Evolutionary conservation across 2,329 filamentous ascomycete species (phyloP).

Genomic region (Sarocladium strictum): DNA sequence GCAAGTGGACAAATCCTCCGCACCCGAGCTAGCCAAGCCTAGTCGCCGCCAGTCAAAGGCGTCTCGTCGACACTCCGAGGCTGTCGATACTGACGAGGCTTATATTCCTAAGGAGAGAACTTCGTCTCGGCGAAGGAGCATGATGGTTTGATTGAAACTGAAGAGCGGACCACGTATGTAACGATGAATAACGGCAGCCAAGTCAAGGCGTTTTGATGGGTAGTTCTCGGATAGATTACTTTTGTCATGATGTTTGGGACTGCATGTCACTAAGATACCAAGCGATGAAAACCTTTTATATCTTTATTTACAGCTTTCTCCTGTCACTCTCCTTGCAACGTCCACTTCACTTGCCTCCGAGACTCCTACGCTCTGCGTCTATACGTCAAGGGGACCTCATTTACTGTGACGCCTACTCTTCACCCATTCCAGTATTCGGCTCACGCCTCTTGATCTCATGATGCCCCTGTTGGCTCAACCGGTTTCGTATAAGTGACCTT

Average conservation of each 20-base stretch:
- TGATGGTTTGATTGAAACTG: slow-evolving; percentile 49
- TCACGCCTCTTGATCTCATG: slow-evolving; percentile 23
- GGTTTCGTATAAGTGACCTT: slow-evolving; percentile 84
- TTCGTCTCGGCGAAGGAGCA: slow-evolving; percentile 46
- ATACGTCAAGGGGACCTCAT: no score
- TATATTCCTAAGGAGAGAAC: slow-evolving; percentile 20
- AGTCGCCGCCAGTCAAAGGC: neutral
- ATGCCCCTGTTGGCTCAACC: slow-evolving; percentile 51
- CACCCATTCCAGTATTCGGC: no score
- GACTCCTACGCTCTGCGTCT: neutral
- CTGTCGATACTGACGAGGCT: slow-evolving; percentile 29
- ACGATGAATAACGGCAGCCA: slow-evolving; percentile 6
- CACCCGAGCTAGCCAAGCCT: slow-evolving; percentile 18
- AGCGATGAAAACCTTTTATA: slow-evolving; percentile 25
- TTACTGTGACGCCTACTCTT: no score
- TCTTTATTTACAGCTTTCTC: slow-evolving; percentile 24
- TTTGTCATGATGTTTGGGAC: slow-evolving; percentile 18
- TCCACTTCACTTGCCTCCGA: no score
- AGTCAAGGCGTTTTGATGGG: slow-evolving; percentile 11
- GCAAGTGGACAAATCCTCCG: slow-evolving; percentile 22
- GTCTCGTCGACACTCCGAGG: slow-evolving; percentile 32
- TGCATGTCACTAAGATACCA: slow-evolving; percentile 25
- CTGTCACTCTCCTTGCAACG: slow-evolving; percentile 6
- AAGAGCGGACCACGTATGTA: neutral
- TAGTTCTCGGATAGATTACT: slow-evolving; percentile 18